phyloP scores from a whole-genome alignment of 1,284 basidiomycete species.

The Phellopilus nigrolimitatus region DNA sequence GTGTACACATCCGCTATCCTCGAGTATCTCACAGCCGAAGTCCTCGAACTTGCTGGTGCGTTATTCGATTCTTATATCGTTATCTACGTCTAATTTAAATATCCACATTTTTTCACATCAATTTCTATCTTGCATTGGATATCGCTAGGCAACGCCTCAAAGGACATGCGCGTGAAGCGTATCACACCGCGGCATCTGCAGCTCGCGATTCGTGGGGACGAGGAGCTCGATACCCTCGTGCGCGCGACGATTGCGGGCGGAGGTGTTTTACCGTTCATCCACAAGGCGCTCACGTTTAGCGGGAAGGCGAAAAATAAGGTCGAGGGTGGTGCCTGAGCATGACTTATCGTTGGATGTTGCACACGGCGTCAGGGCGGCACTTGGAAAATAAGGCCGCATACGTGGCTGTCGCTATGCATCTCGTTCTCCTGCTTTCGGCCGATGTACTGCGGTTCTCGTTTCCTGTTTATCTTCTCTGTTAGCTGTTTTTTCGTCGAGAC shows the following conservation, averaged over 20 bases:
- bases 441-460: no score
- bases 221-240: slow-evolving; percentile 81
- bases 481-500: no score
- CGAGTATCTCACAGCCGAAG: slow-evolving; percentile 89
- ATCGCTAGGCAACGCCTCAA: slow-evolving; percentile 98
- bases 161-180: slow-evolving; percentile 93
- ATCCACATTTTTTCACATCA: background rate
- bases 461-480: no score
- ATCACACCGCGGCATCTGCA: slow-evolving; percentile 94
- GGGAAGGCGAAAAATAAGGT: background rate
- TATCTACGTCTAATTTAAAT: background rate
- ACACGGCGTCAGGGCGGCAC: no score
- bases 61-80: slow-evolving; percentile 21
- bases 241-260: slow-evolving; percentile 54
- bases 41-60: slow-evolving; percentile 83
- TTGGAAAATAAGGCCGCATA: no score
- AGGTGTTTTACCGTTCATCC: slow-evolving; percentile 95
- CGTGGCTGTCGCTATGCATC: no score
- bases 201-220: slow-evolving; percentile 77
- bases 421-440: no score
- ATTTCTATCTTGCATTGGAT: background rate
- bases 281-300: slow-evolving; percentile 58
- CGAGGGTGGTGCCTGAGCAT: no score
- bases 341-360: no score
- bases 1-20: slow-evolving; percentile 89